Conservation (phyloP, 1,284 basidiomycete species). For the Pseudozyma tsukubaensis region DNA sequence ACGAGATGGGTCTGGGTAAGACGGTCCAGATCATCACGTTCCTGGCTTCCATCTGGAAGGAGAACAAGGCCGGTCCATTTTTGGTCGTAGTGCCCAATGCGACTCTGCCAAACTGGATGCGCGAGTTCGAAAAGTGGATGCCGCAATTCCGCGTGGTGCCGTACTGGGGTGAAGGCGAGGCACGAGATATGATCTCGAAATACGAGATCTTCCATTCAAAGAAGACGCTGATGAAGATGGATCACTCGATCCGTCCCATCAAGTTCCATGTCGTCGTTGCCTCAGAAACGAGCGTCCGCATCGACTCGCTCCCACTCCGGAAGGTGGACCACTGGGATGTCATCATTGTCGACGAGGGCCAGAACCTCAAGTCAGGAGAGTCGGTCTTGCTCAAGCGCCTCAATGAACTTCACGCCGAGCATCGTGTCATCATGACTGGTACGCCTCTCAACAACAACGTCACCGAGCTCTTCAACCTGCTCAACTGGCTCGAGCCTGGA, state of each 20-base stretch:
- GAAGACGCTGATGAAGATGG: constrained; percentile 41
- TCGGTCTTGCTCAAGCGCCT: constrained; percentile 83
- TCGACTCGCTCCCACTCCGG: constrained; percentile 72
- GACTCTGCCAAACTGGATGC: constrained; percentile 83
- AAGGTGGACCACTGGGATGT: constrained; percentile 88
- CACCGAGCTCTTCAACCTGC: constrained; percentile 74
- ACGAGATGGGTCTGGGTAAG: constrained; percentile 93
- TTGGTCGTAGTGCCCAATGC: constrained; percentile 94
- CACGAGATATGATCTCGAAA: constrained; percentile 82
- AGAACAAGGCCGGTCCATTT: constrained; percentile 76
- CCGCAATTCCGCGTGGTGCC: constrained; percentile 77
- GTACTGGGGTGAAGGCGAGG: constrained; percentile 76
- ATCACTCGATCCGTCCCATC: constrained; percentile 57
- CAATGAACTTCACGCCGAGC: constrained; percentile 80
- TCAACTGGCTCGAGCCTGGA: constrained; percentile 52
- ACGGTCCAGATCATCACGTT: constrained; percentile 92
- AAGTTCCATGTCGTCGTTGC: constrained; percentile 57
- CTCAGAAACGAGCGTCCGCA: constrained; percentile 42
- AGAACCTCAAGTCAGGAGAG: constrained; percentile 75
- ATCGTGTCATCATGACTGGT: constrained; percentile 90
- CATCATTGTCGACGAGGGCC: constrained; percentile 91
- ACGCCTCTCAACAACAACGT: constrained; percentile 98
- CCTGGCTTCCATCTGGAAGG: constrained; percentile 77
- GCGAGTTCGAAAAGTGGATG: constrained; percentile 92
- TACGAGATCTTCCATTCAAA: constrained; percentile 82